Conservation (phyloP, 306 rosid genomes). For the Begonia loranthoides region DNA sequence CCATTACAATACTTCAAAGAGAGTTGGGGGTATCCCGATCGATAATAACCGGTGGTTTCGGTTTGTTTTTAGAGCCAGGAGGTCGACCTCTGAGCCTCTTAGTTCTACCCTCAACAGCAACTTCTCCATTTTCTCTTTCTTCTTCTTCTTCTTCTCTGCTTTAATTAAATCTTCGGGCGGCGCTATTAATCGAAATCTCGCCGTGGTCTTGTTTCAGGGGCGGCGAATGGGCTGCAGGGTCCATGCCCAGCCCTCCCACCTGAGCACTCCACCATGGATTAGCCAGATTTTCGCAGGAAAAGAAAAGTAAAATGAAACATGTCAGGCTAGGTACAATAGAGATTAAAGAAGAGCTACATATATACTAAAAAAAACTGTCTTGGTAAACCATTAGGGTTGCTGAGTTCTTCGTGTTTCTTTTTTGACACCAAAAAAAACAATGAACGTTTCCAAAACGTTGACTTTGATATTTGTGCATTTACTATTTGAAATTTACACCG, state of each 20-base stretch:
- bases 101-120: slow-evolving; percentile 62
- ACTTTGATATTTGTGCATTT: too few species aligned
- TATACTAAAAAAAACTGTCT: slow-evolving; percentile 14
- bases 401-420: too few species aligned
- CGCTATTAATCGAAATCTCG: slow-evolving; percentile 34
- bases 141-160: slow-evolving; percentile 30
- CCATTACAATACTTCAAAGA: slow-evolving; percentile 81
- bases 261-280: slow-evolving; percentile 92
- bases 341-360: background rate
- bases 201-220: slow-evolving; percentile 31
- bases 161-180: slow-evolving; percentile 11
- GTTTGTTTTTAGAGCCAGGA: slow-evolving; percentile 89
- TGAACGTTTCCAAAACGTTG: too few species aligned
- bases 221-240: slow-evolving; percentile 51
- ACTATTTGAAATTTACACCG: too few species aligned
- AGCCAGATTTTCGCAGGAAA: slow-evolving; percentile 47
- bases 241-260: slow-evolving; percentile 70
- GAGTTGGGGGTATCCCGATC: slow-evolving; percentile 87
- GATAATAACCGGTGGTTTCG: slow-evolving; percentile 84
- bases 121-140: slow-evolving; percentile 41
- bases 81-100: slow-evolving; percentile 89
- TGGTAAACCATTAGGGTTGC: background rate
- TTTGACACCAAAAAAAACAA: too few species aligned
- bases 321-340: background rate
- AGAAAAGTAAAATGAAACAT: slow-evolving; percentile 19